Evolutionary conservation across 192 early-diverging fungal species (phyloP), one percentile per base, ranked within the genome.

Genomic region (Mycoemilia scoparia): DNA sequence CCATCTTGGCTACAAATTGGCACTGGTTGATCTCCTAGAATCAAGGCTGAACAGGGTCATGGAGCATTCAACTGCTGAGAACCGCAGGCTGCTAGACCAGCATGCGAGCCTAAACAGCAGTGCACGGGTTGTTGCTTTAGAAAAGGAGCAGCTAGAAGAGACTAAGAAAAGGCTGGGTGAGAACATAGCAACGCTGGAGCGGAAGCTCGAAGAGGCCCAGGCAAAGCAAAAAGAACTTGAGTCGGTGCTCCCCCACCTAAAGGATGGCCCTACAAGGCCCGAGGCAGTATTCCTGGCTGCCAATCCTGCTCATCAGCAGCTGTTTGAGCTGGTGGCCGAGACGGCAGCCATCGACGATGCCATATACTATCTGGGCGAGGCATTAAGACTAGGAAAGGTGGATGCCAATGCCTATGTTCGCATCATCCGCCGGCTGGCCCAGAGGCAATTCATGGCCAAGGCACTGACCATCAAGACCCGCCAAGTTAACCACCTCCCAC

Each of bases 391-490:
- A 25, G 79, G 85, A 33, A 59, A 58, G 34, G 69, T 93, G 26
- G 69, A 83, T 7, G 40, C 82, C 15, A 45, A 53, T 17, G 66
- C 66, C 1, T 93, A 78, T 40, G 75, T 90, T 74, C 84, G 87
- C 69, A 67, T 70, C 39, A 72, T 82, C 19, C 70, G 89, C 4
- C 71, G 66, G 24, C 60, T 95, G 12, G 76, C 85, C 0, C 60
- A 82, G 36, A 85, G 90, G 35, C 84, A 89, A 49, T 95, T 90
- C 43, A 70, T 87, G 74, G 81, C 83, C 24, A 67, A 83, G 25
- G 84, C 79, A 0, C 50, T 82, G 34, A 69, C 73, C 5, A 58
- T 75, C 24, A 85, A 82, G 51, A 70, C 79, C 29, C 57, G 74
- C 5, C 38, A 27, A 12, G 14, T 8, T n/a, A 14, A 28, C 11